A percentile compares a stretch with the other conserved stretches of the same genome.
Evolutionary conservation across 2,329 filamentous ascomycete genomes (phyloP).

Genomic region (Fusarium chaquense): DNA sequence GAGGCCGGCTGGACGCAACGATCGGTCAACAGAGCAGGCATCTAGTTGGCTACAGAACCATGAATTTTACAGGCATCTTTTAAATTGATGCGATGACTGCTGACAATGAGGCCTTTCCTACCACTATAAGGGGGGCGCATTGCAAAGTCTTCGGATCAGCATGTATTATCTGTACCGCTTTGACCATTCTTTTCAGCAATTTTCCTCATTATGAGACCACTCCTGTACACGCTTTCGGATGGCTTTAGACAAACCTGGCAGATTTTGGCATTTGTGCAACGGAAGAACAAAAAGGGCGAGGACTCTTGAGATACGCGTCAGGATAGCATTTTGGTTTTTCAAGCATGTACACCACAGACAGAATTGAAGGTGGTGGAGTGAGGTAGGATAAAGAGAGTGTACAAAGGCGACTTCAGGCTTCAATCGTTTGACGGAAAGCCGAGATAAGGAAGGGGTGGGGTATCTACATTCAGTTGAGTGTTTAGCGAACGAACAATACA

Average conservation of each 20-base stretch:
- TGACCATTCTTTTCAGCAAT: slow-evolving; percentile 24
- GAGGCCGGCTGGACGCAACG: background rate
- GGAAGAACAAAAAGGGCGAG: slow-evolving; percentile 17
- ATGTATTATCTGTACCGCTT: slow-evolving; percentile 22
- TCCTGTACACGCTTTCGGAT: slow-evolving; percentile 44
- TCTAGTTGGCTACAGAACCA: slow-evolving; percentile 43
- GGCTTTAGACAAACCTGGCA: slow-evolving; percentile 38
- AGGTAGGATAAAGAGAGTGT: slow-evolving; percentile 25
- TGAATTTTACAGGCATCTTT: slow-evolving; percentile 14
- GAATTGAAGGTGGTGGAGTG: slow-evolving; percentile 13
- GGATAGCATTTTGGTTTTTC: slow-evolving; percentile 9
- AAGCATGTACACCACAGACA: slow-evolving; percentile 37
- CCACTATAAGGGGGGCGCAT: background rate
- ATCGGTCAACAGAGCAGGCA: slow-evolving; percentile 47
- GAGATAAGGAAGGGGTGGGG: background rate
- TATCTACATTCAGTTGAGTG: background rate
- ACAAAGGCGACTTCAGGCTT: slow-evolving; percentile 35
- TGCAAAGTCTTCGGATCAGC: background rate
- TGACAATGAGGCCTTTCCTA: background rate
- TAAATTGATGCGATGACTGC: slow-evolving; percentile 19
- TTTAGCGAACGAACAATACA: background rate
- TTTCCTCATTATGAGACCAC: slow-evolving; percentile 9
- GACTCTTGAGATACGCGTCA: slow-evolving; percentile 5
- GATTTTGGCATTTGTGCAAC: slow-evolving; percentile 28
- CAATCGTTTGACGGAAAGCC: slow-evolving; percentile 1